Base-by-base conservation (phyloP, 495 filamentous ascomycete species). In the Immersiella caudata region DNA sequence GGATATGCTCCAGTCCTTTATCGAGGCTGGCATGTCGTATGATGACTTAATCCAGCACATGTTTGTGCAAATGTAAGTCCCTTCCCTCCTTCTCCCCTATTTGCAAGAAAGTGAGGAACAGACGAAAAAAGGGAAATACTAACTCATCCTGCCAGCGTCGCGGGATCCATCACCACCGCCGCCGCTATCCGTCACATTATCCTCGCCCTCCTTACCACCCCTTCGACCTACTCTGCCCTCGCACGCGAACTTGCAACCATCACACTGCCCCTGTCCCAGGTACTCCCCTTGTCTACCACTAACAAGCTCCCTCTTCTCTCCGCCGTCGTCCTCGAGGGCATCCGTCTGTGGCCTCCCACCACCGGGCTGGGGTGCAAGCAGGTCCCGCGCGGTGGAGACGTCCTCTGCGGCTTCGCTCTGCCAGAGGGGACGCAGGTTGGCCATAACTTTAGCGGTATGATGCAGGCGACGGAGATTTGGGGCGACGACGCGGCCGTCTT, bases 111-210 rank as follows among this genome's bases (percentile, higher is more conserved):
- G n/a, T 7, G 12, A 7, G n/a, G n/a, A n/a, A n/a, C n/a, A n/a
- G n/a, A n/a, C n/a, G n/a, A n/a, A n/a, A n/a, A n/a, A n/a, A n/a
- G n/a, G n/a, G n/a, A n/a, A n/a, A n/a, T n/a, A 22, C 6, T 14
- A 9, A 14, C 29, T 33, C 4, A 33, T 3, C 22, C 36, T 24
- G n/a, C 18, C 40, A 80, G 79, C 49, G 76, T 90, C 5, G 89
- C 89, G 1, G 88, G 88, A 8, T 86, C 88, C 6, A 89, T 91
- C 64, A 90, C 89, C 22, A 88, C 87, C 0, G 83, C 86, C 0
- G 86, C 87, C 0, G 81, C 84, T n/a, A 83, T 90, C 70, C 82
- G 83, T 51, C 80, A 79, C 6, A 78, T 86, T 57, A 75, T 90
- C 58, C 73, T 82, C 33, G 85, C 86, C 68, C 70, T 90, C 20